Base-by-base conservation (phyloP, 805 yeast genomes). In the Metschnikowia amazonensis region DNA sequence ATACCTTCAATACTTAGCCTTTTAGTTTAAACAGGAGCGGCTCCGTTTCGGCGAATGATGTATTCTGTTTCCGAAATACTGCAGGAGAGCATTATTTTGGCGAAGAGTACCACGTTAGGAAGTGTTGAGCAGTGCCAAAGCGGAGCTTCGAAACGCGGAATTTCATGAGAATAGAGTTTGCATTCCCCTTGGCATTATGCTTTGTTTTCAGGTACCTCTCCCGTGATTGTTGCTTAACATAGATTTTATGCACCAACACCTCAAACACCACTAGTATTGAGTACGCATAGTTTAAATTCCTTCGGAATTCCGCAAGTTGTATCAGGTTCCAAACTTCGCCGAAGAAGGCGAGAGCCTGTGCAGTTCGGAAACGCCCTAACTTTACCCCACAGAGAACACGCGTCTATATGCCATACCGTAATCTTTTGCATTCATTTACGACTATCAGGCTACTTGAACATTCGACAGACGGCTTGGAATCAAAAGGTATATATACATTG, bases 351-450 rank as follows among this genome's bases (percentile, higher is more conserved):
- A 10, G 27, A 24, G 5, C 27, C 16, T 11, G 31, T 16, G 31
- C 16, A 14, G 31, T n/a, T 28, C n/a, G 9, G 10, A 13, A n/a
- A 17, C 36, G 36, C 37, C 37, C 10, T n/a, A 27, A 5, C 16
- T 29, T 10, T 39, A 20, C 42, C 42, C 42, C 42, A 39, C 42
- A 29, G 8, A 11, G 14, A 14, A 29, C 7, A 23, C 36, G 36
- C 29, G 23, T 7, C 6, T 16, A 18, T 11, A 14, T 30, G 42
- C 42, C 13, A 14, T 14, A 21, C 29, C 32, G 28, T 24, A 27
- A 21, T 39, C 35, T 21, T 17, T 20, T 21, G 36, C 36, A 14
- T 39, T 23, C n/a, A 11, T 29, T 30, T 23, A 14, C 29, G 21
- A 16, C 35, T 21, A 8, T 7, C 5, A 11, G 14, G 20, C 33